These are phyloP conservation scores for Casuarina equisetifolia DNA, from an alignment of 306 rosid species.

Conservation along the genomic window DNA sequence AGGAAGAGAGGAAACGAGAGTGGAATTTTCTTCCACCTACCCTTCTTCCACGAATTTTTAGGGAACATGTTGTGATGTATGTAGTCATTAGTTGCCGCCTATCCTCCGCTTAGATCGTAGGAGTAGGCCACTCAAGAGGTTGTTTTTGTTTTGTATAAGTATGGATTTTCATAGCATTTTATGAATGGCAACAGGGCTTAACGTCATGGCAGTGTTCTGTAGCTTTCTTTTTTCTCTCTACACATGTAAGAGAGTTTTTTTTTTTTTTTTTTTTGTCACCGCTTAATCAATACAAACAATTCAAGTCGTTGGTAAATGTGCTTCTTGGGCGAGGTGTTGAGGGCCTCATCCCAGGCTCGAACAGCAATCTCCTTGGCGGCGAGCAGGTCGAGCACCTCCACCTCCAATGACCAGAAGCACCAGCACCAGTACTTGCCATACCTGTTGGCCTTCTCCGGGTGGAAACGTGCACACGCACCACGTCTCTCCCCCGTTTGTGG, in stretches of 20 bases:
- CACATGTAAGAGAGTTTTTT: too few relatives aligned
- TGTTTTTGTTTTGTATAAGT: too few relatives aligned
- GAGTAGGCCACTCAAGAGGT: too few relatives aligned
- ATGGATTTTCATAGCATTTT: too few relatives aligned
- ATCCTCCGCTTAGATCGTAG: too few relatives aligned
- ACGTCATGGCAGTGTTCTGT: too few relatives aligned
- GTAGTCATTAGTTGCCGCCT: not conserved
- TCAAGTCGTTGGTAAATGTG: conserved; percentile 35
- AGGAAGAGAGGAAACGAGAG: not conserved
- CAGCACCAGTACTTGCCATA: conserved; percentile 89
- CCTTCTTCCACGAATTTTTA: conserved; percentile 1
- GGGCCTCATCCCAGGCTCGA: conserved; percentile 86
- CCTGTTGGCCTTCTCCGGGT: conserved; percentile 64
- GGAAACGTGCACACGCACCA: conserved; percentile 61
- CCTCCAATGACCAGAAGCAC: conserved; percentile 89
- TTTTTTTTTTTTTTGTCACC: too few relatives aligned
- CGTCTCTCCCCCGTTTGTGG: conserved; percentile 73
- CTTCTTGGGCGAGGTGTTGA: conserved; percentile 80
- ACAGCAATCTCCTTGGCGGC: conserved; percentile 72
- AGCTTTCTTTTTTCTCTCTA: too few relatives aligned
- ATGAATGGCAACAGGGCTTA: too few relatives aligned
- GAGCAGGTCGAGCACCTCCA: conserved; percentile 60
- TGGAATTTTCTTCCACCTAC: not conserved
- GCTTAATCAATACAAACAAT: too few relatives aligned
- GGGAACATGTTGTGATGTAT: not conserved